Evolutionary conservation across 805 yeast species (phyloP), one percentile per base, ranked within the genome.

Genomic region (Torulaspora microellipsoides): DNA sequence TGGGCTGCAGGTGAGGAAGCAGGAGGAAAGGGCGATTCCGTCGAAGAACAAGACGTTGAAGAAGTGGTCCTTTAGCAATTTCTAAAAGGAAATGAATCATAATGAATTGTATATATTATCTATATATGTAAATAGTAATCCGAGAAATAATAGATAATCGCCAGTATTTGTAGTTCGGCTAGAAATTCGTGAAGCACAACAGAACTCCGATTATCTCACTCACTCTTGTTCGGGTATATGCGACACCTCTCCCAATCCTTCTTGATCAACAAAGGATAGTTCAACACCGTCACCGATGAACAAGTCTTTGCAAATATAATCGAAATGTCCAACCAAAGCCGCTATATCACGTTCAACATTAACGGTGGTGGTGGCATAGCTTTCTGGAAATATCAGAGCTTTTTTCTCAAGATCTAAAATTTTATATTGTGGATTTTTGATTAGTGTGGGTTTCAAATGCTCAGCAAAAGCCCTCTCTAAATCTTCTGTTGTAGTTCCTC

Each of bases 401-500:
- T 40, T 31, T 4, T 42, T 46, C 2, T 27, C 15, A 3, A 47
- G 48, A 3, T 42, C 36, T 9, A 54, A 15, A 1, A 49, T 28
- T 15, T 31, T 27, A 31, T 46, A 56, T 11, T 58, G 51, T 3
- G 63, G 60, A 13, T 60, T 59, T 34, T 47, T 56, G 3, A 67
- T 36, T 25, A 66, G 59, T 0, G 60, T 56, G 7, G 58, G 43
- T 32, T 48, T 56, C 36, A 62, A 46, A 42, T 54, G 64, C 12
- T 48, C 45, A 10, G 62, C 60, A 15, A 73, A 57, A 8, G 61
- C 55, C 0, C 46, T 53, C 37, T 69, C 73, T 9, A 81, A 49
- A 14, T 71, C 75, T 8, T 70, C 72, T 40, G 63, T 65, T 0
- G 79, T 72, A 1, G 75, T 68, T 0, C 85, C 86, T 38, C 73